Evolutionary conservation across 2,329 filamentous ascomycete genomes (phyloP).

Genomic region (Rhinocladiella similis): DNA sequence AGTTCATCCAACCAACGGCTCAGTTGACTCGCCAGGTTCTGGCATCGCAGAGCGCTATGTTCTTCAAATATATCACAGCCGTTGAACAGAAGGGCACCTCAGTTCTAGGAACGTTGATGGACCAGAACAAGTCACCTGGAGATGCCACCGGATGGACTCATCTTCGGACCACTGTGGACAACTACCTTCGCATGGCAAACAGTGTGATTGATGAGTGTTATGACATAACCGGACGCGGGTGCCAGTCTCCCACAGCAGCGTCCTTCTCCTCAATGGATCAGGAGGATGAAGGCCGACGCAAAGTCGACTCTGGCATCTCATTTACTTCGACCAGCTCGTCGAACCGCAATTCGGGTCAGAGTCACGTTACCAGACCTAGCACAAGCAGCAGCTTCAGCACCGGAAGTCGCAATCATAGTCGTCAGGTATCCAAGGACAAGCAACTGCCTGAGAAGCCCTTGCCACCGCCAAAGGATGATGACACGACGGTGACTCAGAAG

Average conservation of each 20-base stretch:
- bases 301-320: conserved; percentile 65
- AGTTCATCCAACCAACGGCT: conserved; percentile 48
- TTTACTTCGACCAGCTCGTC: conserved; percentile 48
- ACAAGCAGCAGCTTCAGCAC: conserved; percentile 32
- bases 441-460: conserved; percentile 42
- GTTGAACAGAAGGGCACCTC: conserved; percentile 58
- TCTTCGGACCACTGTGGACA: conserved; percentile 52
- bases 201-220: conserved; percentile 62
- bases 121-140: conserved; percentile 51
- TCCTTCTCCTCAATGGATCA: conserved; percentile 31
- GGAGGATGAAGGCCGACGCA: conserved; percentile 45
- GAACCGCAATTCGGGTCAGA: conserved; percentile 38
- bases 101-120: conserved; percentile 55
- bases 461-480: conserved; percentile 36
- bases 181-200: conserved; percentile 60
- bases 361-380: conserved; percentile 31
- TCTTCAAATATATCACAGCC: conserved; percentile 62
- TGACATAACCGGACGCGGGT: conserved; percentile 46
- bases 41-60: conserved; percentile 58
- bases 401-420: conserved; percentile 24
- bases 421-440: conserved; percentile 27
- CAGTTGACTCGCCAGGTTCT: conserved; percentile 55
- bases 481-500: conserved; percentile 28
- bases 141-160: conserved; percentile 59
- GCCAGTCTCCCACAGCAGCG: conserved; percentile 33